These are phyloP conservation scores for Xerocomus amazonicus DNA, from an alignment of 1,284 basidiomycete genomes.

Conservation along the genomic window DNA sequence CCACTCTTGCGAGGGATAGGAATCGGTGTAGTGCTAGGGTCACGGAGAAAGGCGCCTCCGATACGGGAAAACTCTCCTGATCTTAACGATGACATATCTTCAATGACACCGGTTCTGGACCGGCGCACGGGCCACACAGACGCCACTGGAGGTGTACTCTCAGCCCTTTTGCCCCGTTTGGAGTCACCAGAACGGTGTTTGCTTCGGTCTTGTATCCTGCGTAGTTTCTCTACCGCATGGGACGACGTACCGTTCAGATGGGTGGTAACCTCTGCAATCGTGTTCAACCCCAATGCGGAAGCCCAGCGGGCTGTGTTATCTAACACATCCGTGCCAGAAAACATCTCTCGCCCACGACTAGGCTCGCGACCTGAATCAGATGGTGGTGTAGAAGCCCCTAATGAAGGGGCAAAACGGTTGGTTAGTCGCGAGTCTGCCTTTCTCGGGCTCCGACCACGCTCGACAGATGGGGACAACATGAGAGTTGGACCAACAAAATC, in stretches of 20 bases:
- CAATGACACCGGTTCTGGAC: slow-evolving; percentile 13
- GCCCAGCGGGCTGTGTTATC: slow-evolving; percentile 32
- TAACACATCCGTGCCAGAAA: slow-evolving; percentile 21
- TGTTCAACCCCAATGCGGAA: slow-evolving; percentile 20
- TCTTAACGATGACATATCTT: slow-evolving; percentile 11
- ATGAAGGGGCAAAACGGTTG: slow-evolving; percentile 28
- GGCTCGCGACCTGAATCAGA: slow-evolving; percentile 24
- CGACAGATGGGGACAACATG: slow-evolving; percentile 29
- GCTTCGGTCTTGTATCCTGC: slow-evolving; percentile 17
- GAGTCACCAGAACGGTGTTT: not conserved
- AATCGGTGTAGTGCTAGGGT: slow-evolving; percentile 26
- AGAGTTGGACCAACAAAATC: slow-evolving; percentile 32
- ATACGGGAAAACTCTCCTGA: slow-evolving; percentile 2
- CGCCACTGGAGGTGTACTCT: slow-evolving; percentile 30
- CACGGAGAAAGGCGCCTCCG: slow-evolving; percentile 24
- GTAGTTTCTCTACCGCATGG: slow-evolving; percentile 17
- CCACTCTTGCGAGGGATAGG: slow-evolving; percentile 21
- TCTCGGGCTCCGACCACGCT: slow-evolving; percentile 40
- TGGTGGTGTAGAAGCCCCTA: slow-evolving; percentile 24
- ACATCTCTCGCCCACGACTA: slow-evolving; percentile 14
- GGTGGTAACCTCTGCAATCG: slow-evolving; percentile 26
- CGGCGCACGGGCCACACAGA: slow-evolving; percentile 19
- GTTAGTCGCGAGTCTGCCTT: slow-evolving; percentile 37
- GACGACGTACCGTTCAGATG: slow-evolving; percentile 16
- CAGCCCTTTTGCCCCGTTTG: slow-evolving; percentile 20